Evolutionary conservation across 192 early-diverging fungal species (phyloP).

Genomic region (Backusella macrospora): DNA sequence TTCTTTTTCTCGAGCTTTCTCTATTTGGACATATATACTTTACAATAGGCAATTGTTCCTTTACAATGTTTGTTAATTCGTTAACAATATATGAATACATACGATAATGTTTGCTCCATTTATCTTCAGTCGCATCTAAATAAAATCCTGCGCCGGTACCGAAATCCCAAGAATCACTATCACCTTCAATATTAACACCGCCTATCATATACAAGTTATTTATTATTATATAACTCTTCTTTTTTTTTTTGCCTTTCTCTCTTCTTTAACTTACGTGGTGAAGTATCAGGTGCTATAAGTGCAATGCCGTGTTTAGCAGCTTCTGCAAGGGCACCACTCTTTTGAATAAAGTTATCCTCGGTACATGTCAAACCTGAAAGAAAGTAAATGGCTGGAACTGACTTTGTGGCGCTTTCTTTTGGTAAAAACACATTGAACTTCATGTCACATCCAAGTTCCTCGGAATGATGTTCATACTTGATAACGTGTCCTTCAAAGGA

Average conservation of each 20-base stretch:
- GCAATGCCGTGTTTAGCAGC: slow-evolving; percentile 73
- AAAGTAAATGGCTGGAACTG: slow-evolving; percentile 65
- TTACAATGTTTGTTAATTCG: slow-evolving; percentile 70
- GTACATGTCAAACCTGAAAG: slow-evolving; percentile 83
- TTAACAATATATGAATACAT: slow-evolving; percentile 85
- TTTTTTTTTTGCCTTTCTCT: neutral
- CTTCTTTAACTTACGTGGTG: slow-evolving; percentile 59
- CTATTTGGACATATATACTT: slow-evolving; percentile 20
- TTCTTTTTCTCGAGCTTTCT: neutral
- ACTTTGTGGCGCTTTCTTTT: slow-evolving; percentile 36
- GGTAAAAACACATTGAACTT: slow-evolving; percentile 80
- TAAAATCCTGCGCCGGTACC: slow-evolving; percentile 72
- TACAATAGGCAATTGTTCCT: slow-evolving; percentile 61
- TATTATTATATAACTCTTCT: neutral
- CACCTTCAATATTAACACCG: slow-evolving; percentile 67
- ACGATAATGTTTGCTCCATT: slow-evolving; percentile 74
- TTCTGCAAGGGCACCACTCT: slow-evolving; percentile 70
- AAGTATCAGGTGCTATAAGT: slow-evolving; percentile 85
- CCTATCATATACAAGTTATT: slow-evolving; percentile 36
- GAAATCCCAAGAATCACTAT: slow-evolving; percentile 70
- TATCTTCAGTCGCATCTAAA: slow-evolving; percentile 75
- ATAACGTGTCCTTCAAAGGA: slow-evolving; percentile 68
- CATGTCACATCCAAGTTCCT: slow-evolving; percentile 69
- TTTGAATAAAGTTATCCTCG: slow-evolving; percentile 90
- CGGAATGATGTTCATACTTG: slow-evolving; percentile 76